Evolutionary conservation across 805 yeast species (phyloP), one percentile per base, ranked within the genome.

Genomic region (Ogataea angusta): DNA sequence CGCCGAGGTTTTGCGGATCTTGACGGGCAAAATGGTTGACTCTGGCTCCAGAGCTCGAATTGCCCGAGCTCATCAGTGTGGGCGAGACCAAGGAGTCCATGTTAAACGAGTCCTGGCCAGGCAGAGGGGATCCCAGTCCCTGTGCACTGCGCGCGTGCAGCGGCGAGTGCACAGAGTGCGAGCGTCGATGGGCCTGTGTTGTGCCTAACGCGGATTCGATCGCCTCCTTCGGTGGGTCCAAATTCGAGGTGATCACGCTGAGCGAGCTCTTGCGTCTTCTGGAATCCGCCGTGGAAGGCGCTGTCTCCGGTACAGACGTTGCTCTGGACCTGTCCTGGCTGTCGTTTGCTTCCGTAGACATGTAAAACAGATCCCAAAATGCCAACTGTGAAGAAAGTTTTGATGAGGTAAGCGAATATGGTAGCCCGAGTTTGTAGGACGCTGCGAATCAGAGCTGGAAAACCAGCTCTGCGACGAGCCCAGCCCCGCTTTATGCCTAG

Each of bases 101-200:
- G 21, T 19, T 19, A 2, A 7, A 7, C 21, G 10, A 19, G 8
- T 19, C 21, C 21, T 19, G 21, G 21, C 21, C 21, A 7, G 21
- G 21, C 8, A 6, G 8, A 19, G 21, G 21, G 7, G 21, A 19
- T 3, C 10, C 21, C 9, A 19, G 21, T 19, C 21, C 21, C 21
- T 19, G 21, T 2, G 21, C 21, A 19, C 21, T 19, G 21, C 9
- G 21, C 19, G 30, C 25, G 10, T 29, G 38, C 13, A 31, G 10
- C 7, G 50, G 52, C n/a, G 43, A 29, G 14, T 21, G 37, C 17
- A 32, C 31, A 7, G 53, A 47, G 10, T 44, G 50, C n/a, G 49
- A 42, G 24, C 49, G 38, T 35, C 47, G 30, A 30, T 46, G 53
- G 1, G 48, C 37, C 14, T 24, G 35, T 12, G 40, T 30, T 16